These are phyloP conservation scores for Cryphonectria nitschkei DNA, from an alignment of 2,329 filamentous ascomycete genomes.

Conservation along the genomic window DNA sequence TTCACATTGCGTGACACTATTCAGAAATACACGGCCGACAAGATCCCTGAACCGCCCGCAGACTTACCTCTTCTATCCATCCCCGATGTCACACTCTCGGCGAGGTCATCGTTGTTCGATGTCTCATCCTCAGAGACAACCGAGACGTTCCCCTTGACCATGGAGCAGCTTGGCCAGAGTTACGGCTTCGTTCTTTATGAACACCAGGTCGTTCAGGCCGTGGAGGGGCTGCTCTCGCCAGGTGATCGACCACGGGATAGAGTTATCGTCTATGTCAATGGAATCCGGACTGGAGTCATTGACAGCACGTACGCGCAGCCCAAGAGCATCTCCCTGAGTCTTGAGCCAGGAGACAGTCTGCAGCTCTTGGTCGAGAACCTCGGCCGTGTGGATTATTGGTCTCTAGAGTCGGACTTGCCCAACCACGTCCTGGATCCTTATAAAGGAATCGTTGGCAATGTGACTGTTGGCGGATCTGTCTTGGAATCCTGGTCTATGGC, in stretches of 20 bases:
- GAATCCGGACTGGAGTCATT: conserved; percentile 45
- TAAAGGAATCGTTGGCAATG: conserved; percentile 50
- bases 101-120: conserved; percentile 45
- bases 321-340: conserved; percentile 40
- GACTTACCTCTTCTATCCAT: conserved; percentile 41
- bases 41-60: conserved; percentile 43
- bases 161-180: conserved; percentile 50
- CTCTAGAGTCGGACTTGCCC: conserved; percentile 31
- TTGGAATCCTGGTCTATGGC: conserved; percentile 17
- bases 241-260: conserved; percentile 51
- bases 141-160: conserved; percentile 41
- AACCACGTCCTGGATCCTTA: conserved; percentile 46
- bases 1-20: conserved; percentile 45
- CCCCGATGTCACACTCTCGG: conserved; percentile 42
- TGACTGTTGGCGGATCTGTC: conserved; percentile 41
- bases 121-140: conserved; percentile 34
- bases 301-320: conserved; percentile 50
- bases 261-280: conserved; percentile 53
- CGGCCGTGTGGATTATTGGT: conserved; percentile 50
- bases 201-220: conserved; percentile 35
- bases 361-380: conserved; percentile 54
- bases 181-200: conserved; percentile 51
- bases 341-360: conserved; percentile 45
- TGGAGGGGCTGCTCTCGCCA: conserved; percentile 41
- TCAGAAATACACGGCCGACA: conserved; percentile 40